Evolutionary conservation across 2,329 filamentous ascomycete genomes (phyloP).

Genomic region (Harringtonia lauricola): DNA sequence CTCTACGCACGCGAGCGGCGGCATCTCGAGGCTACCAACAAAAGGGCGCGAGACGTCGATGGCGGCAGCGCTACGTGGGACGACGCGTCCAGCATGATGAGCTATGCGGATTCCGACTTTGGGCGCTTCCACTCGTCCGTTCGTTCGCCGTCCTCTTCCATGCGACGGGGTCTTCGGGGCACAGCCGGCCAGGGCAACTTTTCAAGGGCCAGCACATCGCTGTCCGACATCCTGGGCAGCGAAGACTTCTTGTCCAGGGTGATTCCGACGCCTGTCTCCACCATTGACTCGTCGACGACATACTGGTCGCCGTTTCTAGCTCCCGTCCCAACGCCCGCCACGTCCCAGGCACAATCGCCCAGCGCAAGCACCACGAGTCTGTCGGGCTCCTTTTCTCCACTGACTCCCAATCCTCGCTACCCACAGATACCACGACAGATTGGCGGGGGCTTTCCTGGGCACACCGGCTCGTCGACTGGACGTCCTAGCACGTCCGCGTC

Average conservation of each 20-base stretch:
- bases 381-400: slow-evolving; percentile 36
- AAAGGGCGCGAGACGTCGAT: slow-evolving; percentile 31
- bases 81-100: slow-evolving; percentile 41
- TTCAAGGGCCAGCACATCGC: slow-evolving; percentile 42
- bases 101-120: slow-evolving; percentile 31
- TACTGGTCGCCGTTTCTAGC: slow-evolving; percentile 86
- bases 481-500: slow-evolving; percentile 56
- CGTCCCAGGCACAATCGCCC: slow-evolving; percentile 49
- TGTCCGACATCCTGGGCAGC: slow-evolving; percentile 57
- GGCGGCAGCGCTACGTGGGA: slow-evolving; percentile 36
- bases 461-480: background rate
- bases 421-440: slow-evolving; percentile 27
- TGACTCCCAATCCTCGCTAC: slow-evolving; percentile 23
- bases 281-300: slow-evolving; percentile 65
- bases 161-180: slow-evolving; percentile 42
- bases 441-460: slow-evolving; percentile 10
- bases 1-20: slow-evolving; percentile 71
- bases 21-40: slow-evolving; percentile 35
- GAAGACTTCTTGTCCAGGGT: slow-evolving; percentile 59
- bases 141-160: slow-evolving; percentile 36
- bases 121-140: slow-evolving; percentile 32
- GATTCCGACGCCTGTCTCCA: slow-evolving; percentile 53
- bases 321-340: slow-evolving; percentile 44
- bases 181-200: slow-evolving; percentile 45
- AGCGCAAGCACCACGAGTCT: slow-evolving; percentile 50